Evolutionary conservation across 108 stramenopile genomes (phyloP), one percentile per base, ranked within the genome.

Genomic region (Stephanodiscus triporus): DNA sequence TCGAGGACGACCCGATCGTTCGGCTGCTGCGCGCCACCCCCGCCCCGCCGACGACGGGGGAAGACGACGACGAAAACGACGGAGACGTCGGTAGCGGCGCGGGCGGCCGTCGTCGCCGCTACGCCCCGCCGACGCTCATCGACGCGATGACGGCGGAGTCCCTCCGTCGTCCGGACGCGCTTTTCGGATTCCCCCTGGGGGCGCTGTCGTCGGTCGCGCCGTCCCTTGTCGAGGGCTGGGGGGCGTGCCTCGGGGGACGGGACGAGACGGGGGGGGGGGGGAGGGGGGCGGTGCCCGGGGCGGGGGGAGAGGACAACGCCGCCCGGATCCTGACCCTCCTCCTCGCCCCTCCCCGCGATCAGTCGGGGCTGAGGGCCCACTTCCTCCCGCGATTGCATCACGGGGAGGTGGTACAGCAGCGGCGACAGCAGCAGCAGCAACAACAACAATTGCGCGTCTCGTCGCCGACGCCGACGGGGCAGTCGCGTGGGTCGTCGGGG

Each of bases 1-100:
- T 85, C 26, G 79, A 82, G 22, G 43, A 66, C 14, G 94, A 95
- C 84, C 91, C 94, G 7, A 86, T 95, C 26, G 85, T 95, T 19
- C 77, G 88, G 49, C 73, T 95, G 29, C 70, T 95, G n/a, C 78
- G 87, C 20, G 9, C 77, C 42, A 0, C 16, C 51, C 16, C 56
- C 72, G 7, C 61, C 50, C 29, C 66, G 20, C 23, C 66, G 59
- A 24, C 32, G 32, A 5, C 55, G 42, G 9, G 24, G 13, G 38
- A 36, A 53, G 61, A 66, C 14, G n/a, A 58, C 30, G 61, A 37
- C 11, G 47, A 36, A 5, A 38, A 32, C 23, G 29, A 47, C 42
- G n/a, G n/a, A n/a, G n/a, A n/a, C n/a, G n/a, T n/a, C n/a, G n/a
- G n/a, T n/a, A n/a, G n/a, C n/a, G n/a, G n/a, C n/a, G n/a, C n/a